These are phyloP conservation scores for Tolypocladium ophioglossoides DNA, from an alignment of 2,329 filamentous ascomycete species.

Conservation along the genomic window DNA sequence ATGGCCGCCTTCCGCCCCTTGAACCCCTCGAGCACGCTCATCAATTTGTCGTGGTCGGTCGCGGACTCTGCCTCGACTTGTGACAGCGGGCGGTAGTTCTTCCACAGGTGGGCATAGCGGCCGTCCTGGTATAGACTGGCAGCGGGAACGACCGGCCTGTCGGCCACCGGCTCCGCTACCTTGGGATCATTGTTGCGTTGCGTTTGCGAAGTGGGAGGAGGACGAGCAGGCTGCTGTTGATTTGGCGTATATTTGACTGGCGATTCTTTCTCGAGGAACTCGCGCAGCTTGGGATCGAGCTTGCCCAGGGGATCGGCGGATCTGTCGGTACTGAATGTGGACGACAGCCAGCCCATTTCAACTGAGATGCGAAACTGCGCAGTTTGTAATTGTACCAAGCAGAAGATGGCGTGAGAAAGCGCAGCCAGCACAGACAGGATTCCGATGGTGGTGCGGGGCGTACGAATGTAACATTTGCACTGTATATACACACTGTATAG, in stretches of 20 bases:
- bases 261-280: slow-evolving; percentile 76
- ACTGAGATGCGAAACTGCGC: background rate
- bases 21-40: slow-evolving; percentile 71
- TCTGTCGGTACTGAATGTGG: slow-evolving; percentile 37
- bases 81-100: slow-evolving; percentile 67
- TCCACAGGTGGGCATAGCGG: slow-evolving; percentile 81
- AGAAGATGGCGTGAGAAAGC: background rate
- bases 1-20: slow-evolving; percentile 73
- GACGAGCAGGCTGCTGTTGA: slow-evolving; percentile 10
- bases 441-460: background rate
- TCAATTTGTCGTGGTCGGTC: slow-evolving; percentile 69
- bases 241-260: slow-evolving; percentile 53
- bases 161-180: slow-evolving; percentile 7
- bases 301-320: slow-evolving; percentile 52
- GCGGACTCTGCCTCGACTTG: slow-evolving; percentile 60
- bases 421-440: too few relatives aligned
- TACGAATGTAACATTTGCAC: background rate
- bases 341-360: slow-evolving; percentile 48
- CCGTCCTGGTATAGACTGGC: slow-evolving; percentile 48
- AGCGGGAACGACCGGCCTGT: slow-evolving; percentile 27
- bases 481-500: background rate
- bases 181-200: slow-evolving; percentile 6
- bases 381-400: too few relatives aligned
- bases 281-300: slow-evolving; percentile 72
- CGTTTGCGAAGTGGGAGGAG: slow-evolving; percentile 5